These are phyloP conservation scores for Vararia minispora DNA, from an alignment of 768 basidiomycete genomes.

Conservation along the genomic window DNA sequence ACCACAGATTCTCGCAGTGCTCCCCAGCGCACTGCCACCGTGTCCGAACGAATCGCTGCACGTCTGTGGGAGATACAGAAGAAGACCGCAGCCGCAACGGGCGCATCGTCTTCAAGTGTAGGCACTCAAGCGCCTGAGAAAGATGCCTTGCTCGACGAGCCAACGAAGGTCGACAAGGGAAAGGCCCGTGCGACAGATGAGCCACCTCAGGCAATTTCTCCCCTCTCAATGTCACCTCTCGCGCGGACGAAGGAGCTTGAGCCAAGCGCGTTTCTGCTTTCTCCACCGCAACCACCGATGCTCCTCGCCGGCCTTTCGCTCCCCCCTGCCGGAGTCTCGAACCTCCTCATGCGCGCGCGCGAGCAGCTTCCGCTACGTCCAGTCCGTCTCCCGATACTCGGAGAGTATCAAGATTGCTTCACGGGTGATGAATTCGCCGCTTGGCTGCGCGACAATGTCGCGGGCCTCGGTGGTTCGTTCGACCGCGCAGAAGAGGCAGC, in stretches of 20 bases:
- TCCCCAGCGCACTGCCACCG: constrained; percentile 60
- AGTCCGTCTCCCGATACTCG: constrained; percentile 67
- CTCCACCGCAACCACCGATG: constrained; percentile 37
- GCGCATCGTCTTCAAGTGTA: constrained; percentile 5
- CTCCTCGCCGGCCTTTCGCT: constrained; percentile 69
- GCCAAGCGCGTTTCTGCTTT: constrained; percentile 25
- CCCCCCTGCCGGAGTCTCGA: constrained; percentile 51
- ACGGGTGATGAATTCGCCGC: constrained; percentile 81
- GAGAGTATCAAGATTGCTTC: constrained; percentile 81
- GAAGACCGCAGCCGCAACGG: constrained; percentile 23
- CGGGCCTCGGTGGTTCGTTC: constrained; percentile 64
- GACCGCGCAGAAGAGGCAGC: constrained; percentile 73
- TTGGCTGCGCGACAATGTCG: constrained; percentile 73
- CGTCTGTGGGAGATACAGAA: constrained; percentile 75
- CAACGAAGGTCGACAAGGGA: constrained; percentile 70
- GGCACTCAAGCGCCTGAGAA: too few relatives aligned
- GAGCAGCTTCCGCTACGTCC: constrained; percentile 59
- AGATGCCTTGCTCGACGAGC: too few relatives aligned
- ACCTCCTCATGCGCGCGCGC: constrained; percentile 60
- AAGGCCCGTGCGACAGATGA: constrained; percentile 56
- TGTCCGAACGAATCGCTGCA: constrained; percentile 78
- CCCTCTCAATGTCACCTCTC: constrained; percentile 56
- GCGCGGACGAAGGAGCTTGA: constrained; percentile 29
- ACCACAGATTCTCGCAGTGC: constrained; percentile 26
- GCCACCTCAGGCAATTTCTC: constrained; percentile 27